Conservation (phyloP, 2,329 filamentous ascomycete species). For the Fusarium pseudoanthophilum region DNA sequence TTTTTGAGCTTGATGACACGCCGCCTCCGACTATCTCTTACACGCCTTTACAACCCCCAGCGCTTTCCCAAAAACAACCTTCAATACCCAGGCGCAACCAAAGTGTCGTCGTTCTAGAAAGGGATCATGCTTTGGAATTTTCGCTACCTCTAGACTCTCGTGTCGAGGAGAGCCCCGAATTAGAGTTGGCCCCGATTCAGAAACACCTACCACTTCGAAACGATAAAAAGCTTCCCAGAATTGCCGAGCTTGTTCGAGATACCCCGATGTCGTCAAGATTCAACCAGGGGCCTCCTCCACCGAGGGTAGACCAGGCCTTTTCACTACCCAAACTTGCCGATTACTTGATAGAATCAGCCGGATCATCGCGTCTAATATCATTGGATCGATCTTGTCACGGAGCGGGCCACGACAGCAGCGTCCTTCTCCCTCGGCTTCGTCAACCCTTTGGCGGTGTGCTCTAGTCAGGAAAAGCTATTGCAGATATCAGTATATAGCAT, state of each 20-base stretch:
- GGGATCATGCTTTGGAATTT: rapidly evolving
- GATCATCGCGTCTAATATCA: neutral
- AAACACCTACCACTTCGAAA: neutral
- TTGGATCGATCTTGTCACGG: neutral
- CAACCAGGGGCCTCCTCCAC: neutral
- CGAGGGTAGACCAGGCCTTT: neutral
- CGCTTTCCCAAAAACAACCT: no score
- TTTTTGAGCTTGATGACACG: neutral
- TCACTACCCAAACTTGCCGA: neutral
- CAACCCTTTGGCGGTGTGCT: neutral
- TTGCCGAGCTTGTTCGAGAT: neutral
- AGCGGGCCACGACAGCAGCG: neutral
- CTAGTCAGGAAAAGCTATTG: neutral
- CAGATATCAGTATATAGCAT: neutral
- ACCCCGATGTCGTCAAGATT: neutral
- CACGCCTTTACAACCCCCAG: no score
- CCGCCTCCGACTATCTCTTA: neutral
- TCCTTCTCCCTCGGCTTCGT: neutral
- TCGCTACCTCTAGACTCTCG: neutral
- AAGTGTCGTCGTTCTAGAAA: neutral
- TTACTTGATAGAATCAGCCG: neutral
- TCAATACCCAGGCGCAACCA: neutral
- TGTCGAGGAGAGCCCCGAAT: neutral
- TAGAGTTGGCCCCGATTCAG: neutral
- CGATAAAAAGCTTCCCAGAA: neutral